Evolutionary conservation across 805 yeast genomes (phyloP).

Genomic region (Saturnispora serradocipensis): DNA sequence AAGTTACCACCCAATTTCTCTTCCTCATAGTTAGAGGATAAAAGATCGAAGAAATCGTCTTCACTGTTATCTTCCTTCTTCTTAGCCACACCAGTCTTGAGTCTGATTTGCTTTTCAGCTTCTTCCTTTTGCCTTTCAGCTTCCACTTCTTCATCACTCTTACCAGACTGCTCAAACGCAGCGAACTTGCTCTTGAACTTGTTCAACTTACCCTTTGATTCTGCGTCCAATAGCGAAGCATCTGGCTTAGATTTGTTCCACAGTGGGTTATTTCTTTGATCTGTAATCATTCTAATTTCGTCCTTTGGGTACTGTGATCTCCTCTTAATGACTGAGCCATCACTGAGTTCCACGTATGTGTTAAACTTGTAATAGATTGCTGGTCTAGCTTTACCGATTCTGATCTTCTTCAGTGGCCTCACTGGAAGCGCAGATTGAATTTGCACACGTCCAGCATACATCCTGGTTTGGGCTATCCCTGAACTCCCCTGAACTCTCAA

Average conservation of each 20-base stretch:
- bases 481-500: background rate
- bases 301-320: conserved; percentile 82
- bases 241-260: conserved; percentile 89
- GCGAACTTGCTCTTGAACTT: conserved; percentile 64
- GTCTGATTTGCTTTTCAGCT: conserved; percentile 22
- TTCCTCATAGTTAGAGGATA: conserved; percentile 39
- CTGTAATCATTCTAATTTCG: conserved; percentile 77
- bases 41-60: conserved; percentile 43
- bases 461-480: conserved; percentile 12
- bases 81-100: conserved; percentile 22
- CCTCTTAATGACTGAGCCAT: conserved; percentile 82
- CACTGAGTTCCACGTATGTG: conserved; percentile 81
- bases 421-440: conserved; percentile 24
- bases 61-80: conserved; percentile 18
- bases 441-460: conserved; percentile 25
- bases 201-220: conserved; percentile 72
- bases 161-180: conserved; percentile 33
- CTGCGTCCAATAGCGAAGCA: conserved; percentile 64
- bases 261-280: conserved; percentile 75
- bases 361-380: conserved; percentile 89
- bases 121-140: conserved; percentile 19
- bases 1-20: conserved; percentile 29
- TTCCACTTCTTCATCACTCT: conserved; percentile 24
- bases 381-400: conserved; percentile 83
- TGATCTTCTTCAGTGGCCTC: conserved; percentile 62